Evolutionary conservation across 495 filamentous ascomycete species (phyloP).

Genomic region (Cercophora samala): DNA sequence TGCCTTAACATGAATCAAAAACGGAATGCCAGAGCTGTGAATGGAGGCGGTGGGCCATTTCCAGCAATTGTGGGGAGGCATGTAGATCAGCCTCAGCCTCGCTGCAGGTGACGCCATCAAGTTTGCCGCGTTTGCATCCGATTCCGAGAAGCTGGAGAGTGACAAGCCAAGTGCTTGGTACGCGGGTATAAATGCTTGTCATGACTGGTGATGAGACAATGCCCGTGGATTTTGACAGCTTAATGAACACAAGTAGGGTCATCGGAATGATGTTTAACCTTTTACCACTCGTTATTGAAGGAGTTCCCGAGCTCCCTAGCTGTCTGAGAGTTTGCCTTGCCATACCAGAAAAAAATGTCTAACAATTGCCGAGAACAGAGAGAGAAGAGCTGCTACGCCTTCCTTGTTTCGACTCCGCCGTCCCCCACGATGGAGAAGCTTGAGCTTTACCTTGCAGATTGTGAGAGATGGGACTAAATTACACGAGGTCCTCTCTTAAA

Average conservation of each 20-base stretch:
- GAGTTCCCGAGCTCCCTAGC: not conserved
- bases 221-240: not conserved
- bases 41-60: not conserved
- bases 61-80: slow-evolving; percentile 1
- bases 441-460: not conserved
- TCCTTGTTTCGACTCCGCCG: slow-evolving; percentile 4
- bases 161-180: not conserved
- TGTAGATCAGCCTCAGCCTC: slow-evolving; percentile 22
- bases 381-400: not conserved
- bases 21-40: slow-evolving; percentile 1
- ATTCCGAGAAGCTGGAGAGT: not conserved
- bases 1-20: too few relatives aligned
- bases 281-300: not conserved
- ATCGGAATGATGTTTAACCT: too few relatives aligned
- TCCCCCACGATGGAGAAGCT: not conserved
- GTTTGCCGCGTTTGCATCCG: not conserved
- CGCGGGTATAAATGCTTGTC: not conserved
- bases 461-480: not conserved
- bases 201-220: not conserved
- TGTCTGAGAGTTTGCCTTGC: not conserved
- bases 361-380: slow-evolving; percentile 1
- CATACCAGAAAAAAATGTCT: not conserved
- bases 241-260: not conserved
- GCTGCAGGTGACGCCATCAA: slow-evolving; percentile 23
- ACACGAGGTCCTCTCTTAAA: not conserved